phyloP scores from a whole-genome alignment of 306 rosid genomes.

The Fagus sylvatica region DNA sequence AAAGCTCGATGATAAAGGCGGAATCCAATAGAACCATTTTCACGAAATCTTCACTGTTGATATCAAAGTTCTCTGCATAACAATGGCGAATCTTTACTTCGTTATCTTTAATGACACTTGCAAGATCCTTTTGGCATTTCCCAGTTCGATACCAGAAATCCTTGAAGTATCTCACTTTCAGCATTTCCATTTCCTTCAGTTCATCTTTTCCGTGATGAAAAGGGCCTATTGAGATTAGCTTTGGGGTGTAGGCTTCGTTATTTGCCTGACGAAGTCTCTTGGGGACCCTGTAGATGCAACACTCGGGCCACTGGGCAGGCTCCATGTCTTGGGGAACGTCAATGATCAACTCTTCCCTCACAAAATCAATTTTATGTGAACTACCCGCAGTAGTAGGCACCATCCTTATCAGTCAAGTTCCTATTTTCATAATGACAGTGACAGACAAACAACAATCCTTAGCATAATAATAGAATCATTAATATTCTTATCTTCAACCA shows the following conservation, averaged over 20 bases:
- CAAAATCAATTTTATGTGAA: too few species aligned
- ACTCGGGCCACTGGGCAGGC: background rate
- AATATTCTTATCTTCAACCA: too few species aligned
- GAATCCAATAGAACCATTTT: conserved; percentile 21
- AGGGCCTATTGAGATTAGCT: conserved; percentile 54
- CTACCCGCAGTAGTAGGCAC: too few species aligned
- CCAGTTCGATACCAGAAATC: conserved; percentile 23
- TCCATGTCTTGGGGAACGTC: conserved; percentile 28
- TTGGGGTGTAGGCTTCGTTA: conserved; percentile 44
- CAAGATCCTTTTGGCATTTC: background rate
- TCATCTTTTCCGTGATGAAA: conserved; percentile 26
- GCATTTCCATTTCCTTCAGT: conserved; percentile 37
- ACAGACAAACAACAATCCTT: too few species aligned
- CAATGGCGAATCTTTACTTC: conserved; percentile 23
- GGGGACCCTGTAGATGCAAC: conserved; percentile 47
- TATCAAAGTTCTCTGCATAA: conserved; percentile 22
- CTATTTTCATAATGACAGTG: too few species aligned
- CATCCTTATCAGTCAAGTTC: too few species aligned
- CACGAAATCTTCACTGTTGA: background rate
- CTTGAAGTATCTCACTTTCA: conserved; percentile 25
- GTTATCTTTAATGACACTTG: background rate
- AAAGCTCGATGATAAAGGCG: conserved; percentile 27
- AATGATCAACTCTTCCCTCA: conserved; percentile 5
- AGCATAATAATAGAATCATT: too few species aligned
- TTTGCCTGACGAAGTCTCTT: conserved; percentile 39